phyloP scores from a whole-genome alignment of 768 basidiomycete genomes.

The Podaxis rugospora region DNA sequence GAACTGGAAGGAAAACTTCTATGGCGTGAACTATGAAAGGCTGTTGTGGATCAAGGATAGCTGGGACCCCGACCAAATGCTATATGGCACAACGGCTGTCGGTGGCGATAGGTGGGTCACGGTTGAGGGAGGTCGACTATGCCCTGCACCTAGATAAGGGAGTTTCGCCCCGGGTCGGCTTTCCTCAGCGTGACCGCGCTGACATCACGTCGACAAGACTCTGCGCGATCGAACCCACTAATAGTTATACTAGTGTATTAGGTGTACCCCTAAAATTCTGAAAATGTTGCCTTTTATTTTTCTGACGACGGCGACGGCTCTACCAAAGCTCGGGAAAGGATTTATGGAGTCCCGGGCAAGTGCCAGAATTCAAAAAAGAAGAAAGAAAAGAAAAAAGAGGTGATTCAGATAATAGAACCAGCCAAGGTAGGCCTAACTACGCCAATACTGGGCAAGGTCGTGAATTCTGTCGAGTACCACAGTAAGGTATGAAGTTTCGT shows the following conservation, averaged over 20 bases:
- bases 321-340: no score
- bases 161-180: not conserved
- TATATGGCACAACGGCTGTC: conserved; percentile 18
- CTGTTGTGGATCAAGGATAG: conserved; percentile 13
- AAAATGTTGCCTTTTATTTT: no score
- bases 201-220: not conserved
- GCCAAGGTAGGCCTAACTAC: conserved; percentile 44
- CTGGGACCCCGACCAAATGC: conserved; percentile 14
- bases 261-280: not conserved
- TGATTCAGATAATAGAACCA: not conserved
- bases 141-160: not conserved
- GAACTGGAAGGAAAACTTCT: conserved; percentile 15
- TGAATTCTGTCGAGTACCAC: conserved; percentile 94
- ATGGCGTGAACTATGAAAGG: conserved; percentile 14
- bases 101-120: conserved; percentile 14
- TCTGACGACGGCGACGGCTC: no score
- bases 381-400: not conserved
- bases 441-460: conserved; percentile 86
- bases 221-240: not conserved
- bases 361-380: not conserved
- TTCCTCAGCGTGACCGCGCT: not conserved
- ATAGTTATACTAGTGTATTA: not conserved
- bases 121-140: conserved; percentile 8
- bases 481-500: conserved; percentile 92
- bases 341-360: no score